phyloP scores from a whole-genome alignment of 2,329 filamentous ascomycete species.

The Pseudopithomyces chartarum region DNA sequence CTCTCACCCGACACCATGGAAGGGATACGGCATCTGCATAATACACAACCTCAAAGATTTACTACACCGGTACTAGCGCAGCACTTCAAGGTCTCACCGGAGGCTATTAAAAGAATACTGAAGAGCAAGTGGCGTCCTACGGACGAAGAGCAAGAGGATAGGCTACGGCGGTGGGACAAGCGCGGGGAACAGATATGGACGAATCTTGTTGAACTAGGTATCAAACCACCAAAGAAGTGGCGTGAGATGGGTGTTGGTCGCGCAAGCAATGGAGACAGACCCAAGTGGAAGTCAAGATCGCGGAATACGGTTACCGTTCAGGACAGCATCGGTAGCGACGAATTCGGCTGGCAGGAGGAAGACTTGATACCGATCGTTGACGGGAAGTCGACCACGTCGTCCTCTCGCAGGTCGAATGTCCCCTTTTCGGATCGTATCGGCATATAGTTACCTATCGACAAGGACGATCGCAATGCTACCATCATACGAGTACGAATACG shows the following conservation, averaged over 20 bases:
- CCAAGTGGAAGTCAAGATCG: conserved; percentile 38
- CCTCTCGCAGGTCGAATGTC: not conserved
- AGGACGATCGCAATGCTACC: not conserved
- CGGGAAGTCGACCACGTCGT: conserved; percentile 6
- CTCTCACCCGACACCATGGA: conserved; percentile 90
- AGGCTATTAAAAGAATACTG: conserved; percentile 85
- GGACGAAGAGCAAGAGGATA: conserved; percentile 51
- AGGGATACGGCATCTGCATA: conserved; percentile 84
- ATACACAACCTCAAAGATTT: conserved; percentile 76
- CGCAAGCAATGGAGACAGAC: conserved; percentile 29
- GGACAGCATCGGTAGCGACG: conserved; percentile 27
- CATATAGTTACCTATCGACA: not conserved
- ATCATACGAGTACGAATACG: no score
- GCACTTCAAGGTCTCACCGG: conserved; percentile 84
- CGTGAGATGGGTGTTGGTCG: conserved; percentile 52
- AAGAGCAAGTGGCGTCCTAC: conserved; percentile 75
- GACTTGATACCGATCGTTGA: conserved; percentile 39
- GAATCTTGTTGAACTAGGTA: conserved; percentile 55
- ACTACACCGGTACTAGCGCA: conserved; percentile 73
- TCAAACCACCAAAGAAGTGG: conserved; percentile 62
- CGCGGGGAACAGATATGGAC: conserved; percentile 56
- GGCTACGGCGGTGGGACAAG: conserved; percentile 53
- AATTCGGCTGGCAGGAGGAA: conserved; percentile 19
- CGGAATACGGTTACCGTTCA: conserved; percentile 36
- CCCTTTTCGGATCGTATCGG: conserved; percentile 11